Conservation (phyloP, 2,329 filamentous ascomycete genomes). For the Pestalotiopsis sp. region DNA sequence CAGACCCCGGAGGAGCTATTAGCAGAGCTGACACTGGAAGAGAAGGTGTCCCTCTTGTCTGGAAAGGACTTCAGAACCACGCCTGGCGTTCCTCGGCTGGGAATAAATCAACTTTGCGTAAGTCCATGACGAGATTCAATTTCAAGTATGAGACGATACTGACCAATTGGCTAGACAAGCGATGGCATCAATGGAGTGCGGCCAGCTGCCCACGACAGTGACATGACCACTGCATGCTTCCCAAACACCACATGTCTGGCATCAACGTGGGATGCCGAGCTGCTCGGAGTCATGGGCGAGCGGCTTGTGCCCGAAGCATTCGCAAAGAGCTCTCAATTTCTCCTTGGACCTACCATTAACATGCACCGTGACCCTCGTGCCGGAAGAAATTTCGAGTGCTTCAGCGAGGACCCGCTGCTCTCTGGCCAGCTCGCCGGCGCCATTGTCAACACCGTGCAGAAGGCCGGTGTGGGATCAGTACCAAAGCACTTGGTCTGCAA, state of each 20-base stretch:
- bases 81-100: conserved; percentile 17
- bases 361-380: conserved; percentile 45
- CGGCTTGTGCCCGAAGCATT: conserved; percentile 21
- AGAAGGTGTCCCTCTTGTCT: conserved; percentile 47
- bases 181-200: conserved; percentile 21
- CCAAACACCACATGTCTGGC: conserved; percentile 21
- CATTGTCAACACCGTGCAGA: conserved; percentile 40
- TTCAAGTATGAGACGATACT: background rate
- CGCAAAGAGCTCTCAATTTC: conserved; percentile 70
- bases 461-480: conserved; percentile 28
- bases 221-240: conserved; percentile 20
- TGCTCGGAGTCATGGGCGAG: conserved; percentile 18
- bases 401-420: conserved; percentile 46
- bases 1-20: conserved; percentile 42
- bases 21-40: conserved; percentile 63
- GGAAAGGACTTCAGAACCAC: conserved; percentile 20
- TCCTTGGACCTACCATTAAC: conserved; percentile 64
- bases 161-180: conserved; percentile 12
- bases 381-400: conserved; percentile 46
- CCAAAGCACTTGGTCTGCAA: conserved; percentile 64
- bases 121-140: background rate
- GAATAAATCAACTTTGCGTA: conserved; percentile 12
- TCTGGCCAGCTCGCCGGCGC: conserved; percentile 42
- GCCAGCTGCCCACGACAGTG: conserved; percentile 16
- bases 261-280: conserved; percentile 21